Evolutionary conservation across 1,284 basidiomycete species (phyloP).

Genomic region (Trametes versicolor): DNA sequence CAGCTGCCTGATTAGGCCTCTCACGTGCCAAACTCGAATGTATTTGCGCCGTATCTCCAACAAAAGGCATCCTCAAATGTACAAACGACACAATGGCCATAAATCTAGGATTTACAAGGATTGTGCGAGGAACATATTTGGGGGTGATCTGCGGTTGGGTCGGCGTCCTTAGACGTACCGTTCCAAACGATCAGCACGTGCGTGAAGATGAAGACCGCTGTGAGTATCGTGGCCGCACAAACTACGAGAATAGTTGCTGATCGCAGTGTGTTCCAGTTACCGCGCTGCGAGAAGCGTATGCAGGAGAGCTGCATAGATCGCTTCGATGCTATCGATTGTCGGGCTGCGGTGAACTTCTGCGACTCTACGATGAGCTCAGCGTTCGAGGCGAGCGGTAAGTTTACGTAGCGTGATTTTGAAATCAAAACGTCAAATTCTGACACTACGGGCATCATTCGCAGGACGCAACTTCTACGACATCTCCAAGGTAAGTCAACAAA

Average conservation of each 20-base stretch:
- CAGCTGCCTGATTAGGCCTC: too few relatives aligned
- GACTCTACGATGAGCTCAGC: conserved; percentile 60
- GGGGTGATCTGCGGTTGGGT: too few relatives aligned
- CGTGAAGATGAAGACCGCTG: conserved; percentile 68
- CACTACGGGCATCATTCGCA: conserved; percentile 35
- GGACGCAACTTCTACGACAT: conserved; percentile 78
- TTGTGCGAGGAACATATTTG: too few relatives aligned
- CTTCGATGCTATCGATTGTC: conserved; percentile 70
- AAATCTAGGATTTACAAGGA: too few relatives aligned
- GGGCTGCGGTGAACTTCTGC: conserved; percentile 71
- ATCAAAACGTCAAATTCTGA: neutral
- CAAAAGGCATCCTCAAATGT: too few relatives aligned
- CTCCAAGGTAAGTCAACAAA: conserved; percentile 57
- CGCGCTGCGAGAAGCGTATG: conserved; percentile 62
- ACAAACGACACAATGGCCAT: too few relatives aligned
- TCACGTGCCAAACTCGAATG: too few relatives aligned
- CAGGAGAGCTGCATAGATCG: conserved; percentile 58
- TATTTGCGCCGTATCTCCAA: too few relatives aligned
- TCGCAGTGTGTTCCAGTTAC: conserved; percentile 50
- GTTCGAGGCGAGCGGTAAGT: conserved; percentile 62
- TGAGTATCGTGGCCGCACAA: conserved; percentile 42
- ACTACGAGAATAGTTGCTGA: neutral
- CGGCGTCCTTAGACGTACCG: conserved; percentile 61
- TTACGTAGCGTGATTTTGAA: neutral
- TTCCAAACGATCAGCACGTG: conserved; percentile 66